Percentiles rank a stretch among this genome's conserved stretches.
Conservation (phyloP, 495 filamentous ascomycete species). For the Penicillium crystallinum region DNA sequence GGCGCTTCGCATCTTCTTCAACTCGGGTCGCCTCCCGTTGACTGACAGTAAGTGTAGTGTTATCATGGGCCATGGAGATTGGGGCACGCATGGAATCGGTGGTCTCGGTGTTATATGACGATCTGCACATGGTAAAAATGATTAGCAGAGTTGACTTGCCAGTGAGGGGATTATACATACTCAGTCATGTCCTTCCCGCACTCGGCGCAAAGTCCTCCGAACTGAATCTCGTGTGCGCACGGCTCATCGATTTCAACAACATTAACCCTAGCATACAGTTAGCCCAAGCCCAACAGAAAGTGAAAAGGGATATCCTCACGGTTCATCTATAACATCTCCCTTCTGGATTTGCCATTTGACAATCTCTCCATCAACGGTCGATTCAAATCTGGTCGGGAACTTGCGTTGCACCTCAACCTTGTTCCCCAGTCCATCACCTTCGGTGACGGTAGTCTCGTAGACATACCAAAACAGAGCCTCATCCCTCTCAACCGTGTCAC, state of each 20-base stretch:
- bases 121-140: conserved; percentile 25
- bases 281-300: conserved; percentile 4
- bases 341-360: conserved; percentile 67
- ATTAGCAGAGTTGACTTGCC: background rate
- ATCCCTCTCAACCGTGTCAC: conserved; percentile 68
- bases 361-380: conserved; percentile 72
- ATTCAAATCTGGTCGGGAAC: conserved; percentile 72
- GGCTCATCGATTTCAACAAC: conserved; percentile 83
- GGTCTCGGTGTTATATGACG: conserved; percentile 54
- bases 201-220: conserved; percentile 77
- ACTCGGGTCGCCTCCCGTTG: conserved; percentile 67
- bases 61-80: conserved; percentile 91
- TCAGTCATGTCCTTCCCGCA: conserved; percentile 98
- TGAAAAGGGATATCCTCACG: conserved; percentile 25
- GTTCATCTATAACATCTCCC: conserved; percentile 60
- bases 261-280: conserved; percentile 35
- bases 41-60: conserved; percentile 71
- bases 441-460: conserved; percentile 70
- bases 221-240: conserved; percentile 88
- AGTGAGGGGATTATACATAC: conserved; percentile 36
- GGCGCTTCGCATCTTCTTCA: conserved; percentile 79
- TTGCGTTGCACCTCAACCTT: conserved; percentile 62
- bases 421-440: conserved; percentile 66
- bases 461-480: conserved; percentile 77
- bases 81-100: conserved; percentile 70